Percentiles rank a stretch among this genome's conserved stretches.
Conservation (phyloP, 2,329 filamentous ascomycete species). For the Sclerotinia spermophila region DNA sequence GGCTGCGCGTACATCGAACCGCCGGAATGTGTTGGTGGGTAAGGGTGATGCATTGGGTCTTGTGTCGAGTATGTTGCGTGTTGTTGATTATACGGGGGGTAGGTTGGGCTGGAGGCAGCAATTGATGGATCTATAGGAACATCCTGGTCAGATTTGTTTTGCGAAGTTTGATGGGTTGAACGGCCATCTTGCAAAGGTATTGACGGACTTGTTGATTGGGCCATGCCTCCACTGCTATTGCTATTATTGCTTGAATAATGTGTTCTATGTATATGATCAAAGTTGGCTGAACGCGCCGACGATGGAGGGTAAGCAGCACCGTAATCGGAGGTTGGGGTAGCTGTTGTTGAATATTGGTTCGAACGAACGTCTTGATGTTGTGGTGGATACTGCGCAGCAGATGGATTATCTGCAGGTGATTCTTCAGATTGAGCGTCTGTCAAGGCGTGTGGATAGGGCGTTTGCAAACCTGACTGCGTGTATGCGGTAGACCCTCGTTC, state of each 20-base stretch:
- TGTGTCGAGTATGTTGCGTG: slow-evolving; percentile 85
- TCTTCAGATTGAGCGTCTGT: slow-evolving; percentile 78
- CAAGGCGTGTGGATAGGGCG: slow-evolving; percentile 64
- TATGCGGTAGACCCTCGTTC: slow-evolving; percentile 67
- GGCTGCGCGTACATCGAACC: slow-evolving; percentile 63
- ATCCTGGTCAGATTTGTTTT: slow-evolving; percentile 91
- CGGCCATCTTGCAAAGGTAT: slow-evolving; percentile 78
- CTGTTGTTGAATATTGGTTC: slow-evolving; percentile 54
- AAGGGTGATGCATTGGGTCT: slow-evolving; percentile 82
- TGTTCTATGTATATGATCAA: slow-evolving; percentile 81
- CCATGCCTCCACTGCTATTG: slow-evolving; percentile 83
- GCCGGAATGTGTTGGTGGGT: slow-evolving; percentile 54
- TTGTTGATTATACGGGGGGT: slow-evolving; percentile 66
- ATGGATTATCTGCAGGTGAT: slow-evolving; percentile 80
- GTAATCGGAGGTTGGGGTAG: slow-evolving; percentile 88
- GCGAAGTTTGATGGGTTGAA: slow-evolving; percentile 66
- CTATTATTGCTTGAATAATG: slow-evolving; percentile 76
- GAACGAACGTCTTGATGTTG: slow-evolving; percentile 77
- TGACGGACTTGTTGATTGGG: slow-evolving; percentile 99
- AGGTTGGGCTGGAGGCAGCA: slow-evolving; percentile 87
- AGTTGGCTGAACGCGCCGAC: slow-evolving; percentile 75
- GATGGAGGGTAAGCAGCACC: slow-evolving; percentile 64
- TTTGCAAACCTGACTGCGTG: slow-evolving; percentile 84
- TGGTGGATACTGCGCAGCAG: slow-evolving; percentile 85
- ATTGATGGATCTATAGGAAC: slow-evolving; percentile 99